Evolutionary conservation across 1,284 basidiomycete species (phyloP).

Genomic region (Leccinum brunneo-olivaceum): DNA sequence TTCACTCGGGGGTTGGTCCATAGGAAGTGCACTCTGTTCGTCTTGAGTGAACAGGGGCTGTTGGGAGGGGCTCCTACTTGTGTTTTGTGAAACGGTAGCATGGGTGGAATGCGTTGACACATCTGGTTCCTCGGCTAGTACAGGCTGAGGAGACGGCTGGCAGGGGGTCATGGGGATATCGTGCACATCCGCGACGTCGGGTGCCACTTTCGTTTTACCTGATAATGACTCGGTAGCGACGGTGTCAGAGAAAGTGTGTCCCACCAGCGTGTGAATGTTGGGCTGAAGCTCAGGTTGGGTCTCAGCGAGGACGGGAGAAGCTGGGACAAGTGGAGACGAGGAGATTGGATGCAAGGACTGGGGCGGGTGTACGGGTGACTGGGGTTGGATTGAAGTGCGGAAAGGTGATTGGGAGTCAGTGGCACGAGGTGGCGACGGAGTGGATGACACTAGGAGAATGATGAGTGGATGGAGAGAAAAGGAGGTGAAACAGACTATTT

Average conservation of each 20-base stretch:
- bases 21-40: not conserved
- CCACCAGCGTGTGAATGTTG: not conserved
- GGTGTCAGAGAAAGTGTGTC: not conserved
- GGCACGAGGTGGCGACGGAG: not conserved
- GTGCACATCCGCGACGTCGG: not conserved
- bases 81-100: slow-evolving; percentile 2
- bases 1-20: not conserved
- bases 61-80: slow-evolving; percentile 10
- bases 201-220: not conserved
- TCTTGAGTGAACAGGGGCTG: slow-evolving; percentile 4
- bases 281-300: slow-evolving; percentile 2
- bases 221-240: not conserved
- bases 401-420: not conserved
- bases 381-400: slow-evolving; percentile 1
- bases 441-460: slow-evolving; percentile 5
- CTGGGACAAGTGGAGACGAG: not conserved
- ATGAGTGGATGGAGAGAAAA: slow-evolving; percentile 9
- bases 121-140: slow-evolving; percentile 1
- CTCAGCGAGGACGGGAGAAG: slow-evolving; percentile 10
- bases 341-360: not conserved
- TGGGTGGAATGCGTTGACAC: not conserved
- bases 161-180: not conserved
- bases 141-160: slow-evolving; percentile 4
- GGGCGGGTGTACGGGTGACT: not conserved
- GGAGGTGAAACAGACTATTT: slow-evolving; percentile 8